phyloP scores from a whole-genome alignment of 2,329 filamentous ascomycete genomes.

The Paecilomyces fulvus region DNA sequence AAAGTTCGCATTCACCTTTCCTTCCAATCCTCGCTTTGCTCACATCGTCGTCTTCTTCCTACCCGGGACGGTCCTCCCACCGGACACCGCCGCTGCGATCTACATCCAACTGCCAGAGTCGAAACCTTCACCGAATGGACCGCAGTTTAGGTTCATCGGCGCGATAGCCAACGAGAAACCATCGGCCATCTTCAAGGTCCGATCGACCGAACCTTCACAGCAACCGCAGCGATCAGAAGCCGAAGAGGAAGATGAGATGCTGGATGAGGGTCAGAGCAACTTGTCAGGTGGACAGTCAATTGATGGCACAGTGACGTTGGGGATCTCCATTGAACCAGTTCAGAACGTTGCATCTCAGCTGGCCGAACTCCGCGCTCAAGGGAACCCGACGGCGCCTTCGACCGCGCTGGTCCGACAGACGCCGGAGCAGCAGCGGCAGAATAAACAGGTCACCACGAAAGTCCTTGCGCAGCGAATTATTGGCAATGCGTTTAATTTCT shows the following conservation, averaged over 20 bases:
- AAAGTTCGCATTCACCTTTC: constrained; percentile 62
- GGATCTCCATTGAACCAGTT: constrained; percentile 72
- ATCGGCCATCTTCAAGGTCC: constrained; percentile 80
- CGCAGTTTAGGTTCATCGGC: constrained; percentile 75
- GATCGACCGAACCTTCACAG: constrained; percentile 17
- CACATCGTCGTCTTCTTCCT: constrained; percentile 87
- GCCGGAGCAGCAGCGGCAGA: constrained; percentile 15
- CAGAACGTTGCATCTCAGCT: constrained; percentile 63
- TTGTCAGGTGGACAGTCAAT: constrained; percentile 13
- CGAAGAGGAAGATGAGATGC: constrained; percentile 37
- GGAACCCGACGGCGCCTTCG: constrained; percentile 14
- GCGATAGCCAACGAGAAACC: constrained; percentile 85
- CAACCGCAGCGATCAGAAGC: constrained; percentile 19
- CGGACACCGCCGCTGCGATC: constrained; percentile 74
- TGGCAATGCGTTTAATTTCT: constrained; percentile 92
- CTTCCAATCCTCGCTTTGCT: constrained; percentile 48
- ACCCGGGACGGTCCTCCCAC: constrained; percentile 65
- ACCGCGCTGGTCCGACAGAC: constrained; percentile 22
- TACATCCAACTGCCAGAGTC: constrained; percentile 66
- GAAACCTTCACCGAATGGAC: constrained; percentile 20
- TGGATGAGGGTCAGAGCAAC: constrained; percentile 35
- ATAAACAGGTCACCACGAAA: constrained; percentile 54
- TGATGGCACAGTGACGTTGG: constrained; percentile 57
- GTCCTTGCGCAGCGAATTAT: constrained; percentile 88
- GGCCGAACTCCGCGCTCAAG: constrained; percentile 42